phyloP scores from a whole-genome alignment of 495 filamentous ascomycete genomes.

The Penicillium steckii region DNA sequence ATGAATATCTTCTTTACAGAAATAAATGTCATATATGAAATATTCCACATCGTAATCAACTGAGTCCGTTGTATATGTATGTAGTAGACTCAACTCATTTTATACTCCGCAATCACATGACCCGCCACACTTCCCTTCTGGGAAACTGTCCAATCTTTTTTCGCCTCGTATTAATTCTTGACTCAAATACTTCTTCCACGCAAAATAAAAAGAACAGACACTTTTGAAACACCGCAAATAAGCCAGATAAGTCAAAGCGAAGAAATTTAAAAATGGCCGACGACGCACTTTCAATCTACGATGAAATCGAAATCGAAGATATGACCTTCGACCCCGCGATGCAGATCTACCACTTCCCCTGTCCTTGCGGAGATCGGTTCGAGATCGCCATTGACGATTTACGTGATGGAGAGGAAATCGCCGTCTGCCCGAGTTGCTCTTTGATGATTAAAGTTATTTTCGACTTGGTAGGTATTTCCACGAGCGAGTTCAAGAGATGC shows the following conservation, averaged over 20 bases:
- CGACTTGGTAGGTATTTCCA: constrained; percentile 63
- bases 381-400: constrained; percentile 86
- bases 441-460: constrained; percentile 95
- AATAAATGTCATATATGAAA: too few relatives aligned
- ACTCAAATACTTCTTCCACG: not conserved
- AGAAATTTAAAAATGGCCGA: constrained; percentile 56
- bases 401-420: constrained; percentile 85
- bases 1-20: too few relatives aligned
- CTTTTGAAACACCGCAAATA: not conserved
- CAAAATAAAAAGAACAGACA: too few relatives aligned
- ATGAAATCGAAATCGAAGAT: constrained; percentile 99
- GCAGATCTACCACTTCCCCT: constrained; percentile 92
- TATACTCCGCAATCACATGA: constrained; percentile 33
- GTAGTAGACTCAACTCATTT: too few relatives aligned
- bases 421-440: constrained; percentile 93
- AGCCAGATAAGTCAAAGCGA: constrained; percentile 1
- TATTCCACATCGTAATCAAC: too few relatives aligned
- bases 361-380: constrained; percentile 96
- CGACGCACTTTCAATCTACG: constrained; percentile 75
- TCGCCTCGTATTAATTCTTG: not conserved
- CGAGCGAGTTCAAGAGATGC: not conserved
- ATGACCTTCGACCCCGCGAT: constrained; percentile 86
- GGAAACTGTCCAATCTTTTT: constrained; percentile 21
- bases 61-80: too few relatives aligned
- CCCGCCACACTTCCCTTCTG: constrained; percentile 11